Evolutionary conservation across 176 grass and related monocot species (phyloP).

Genomic region (Urochloa ruziziensis): DNA sequence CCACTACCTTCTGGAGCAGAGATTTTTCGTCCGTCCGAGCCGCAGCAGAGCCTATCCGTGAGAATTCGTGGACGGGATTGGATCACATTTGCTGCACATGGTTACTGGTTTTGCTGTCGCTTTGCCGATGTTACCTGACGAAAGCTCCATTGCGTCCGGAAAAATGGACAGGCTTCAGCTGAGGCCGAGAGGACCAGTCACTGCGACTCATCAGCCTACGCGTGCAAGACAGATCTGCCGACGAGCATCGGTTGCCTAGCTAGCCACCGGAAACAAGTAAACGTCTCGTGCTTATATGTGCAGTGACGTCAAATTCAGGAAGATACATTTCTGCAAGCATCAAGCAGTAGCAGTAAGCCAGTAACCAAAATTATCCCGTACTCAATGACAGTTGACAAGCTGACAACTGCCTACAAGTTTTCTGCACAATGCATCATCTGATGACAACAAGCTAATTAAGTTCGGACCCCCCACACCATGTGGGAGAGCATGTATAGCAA

Average conservation of each 20-base stretch:
- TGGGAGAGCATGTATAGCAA: not conserved
- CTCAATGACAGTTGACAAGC: not conserved
- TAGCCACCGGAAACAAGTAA: not conserved
- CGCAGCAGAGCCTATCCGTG: not conserved
- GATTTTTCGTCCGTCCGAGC: not conserved
- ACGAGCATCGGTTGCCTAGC: not conserved
- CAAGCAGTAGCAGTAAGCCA: too few species aligned
- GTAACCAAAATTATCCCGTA: not conserved
- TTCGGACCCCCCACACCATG: not conserved
- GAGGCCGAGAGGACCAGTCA: not conserved
- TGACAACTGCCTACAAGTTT: too few species aligned
- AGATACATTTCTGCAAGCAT: not conserved
- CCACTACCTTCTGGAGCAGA: not conserved
- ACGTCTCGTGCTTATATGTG: not conserved
- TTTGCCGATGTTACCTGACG: not conserved
- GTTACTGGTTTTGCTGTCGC: not conserved
- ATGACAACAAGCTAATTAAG: too few species aligned
- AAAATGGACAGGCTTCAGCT: not conserved
- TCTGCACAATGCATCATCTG: too few species aligned
- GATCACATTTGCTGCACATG: not conserved
- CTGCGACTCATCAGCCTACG: too few species aligned
- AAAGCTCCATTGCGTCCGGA: not conserved
- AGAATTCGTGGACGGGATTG: not conserved
- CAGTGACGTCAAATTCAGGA: not conserved
- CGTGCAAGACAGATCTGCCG: not conserved